Base-by-base conservation (phyloP, 257 asterid genomes). In the Pogostemon cablin region DNA sequence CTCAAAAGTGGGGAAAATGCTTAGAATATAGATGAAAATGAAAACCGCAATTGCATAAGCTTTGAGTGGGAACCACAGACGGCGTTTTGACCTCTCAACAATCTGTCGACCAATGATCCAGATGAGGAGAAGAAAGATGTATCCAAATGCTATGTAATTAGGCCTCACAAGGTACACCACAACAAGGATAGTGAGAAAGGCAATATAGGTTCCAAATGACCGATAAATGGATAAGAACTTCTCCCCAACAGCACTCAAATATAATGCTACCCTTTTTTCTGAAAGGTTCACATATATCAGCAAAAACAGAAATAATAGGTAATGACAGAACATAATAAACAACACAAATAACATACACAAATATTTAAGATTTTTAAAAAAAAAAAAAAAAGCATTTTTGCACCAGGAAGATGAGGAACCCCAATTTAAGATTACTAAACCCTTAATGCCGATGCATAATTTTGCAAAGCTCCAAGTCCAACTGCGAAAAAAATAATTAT, bases 21-120 rank as follows among this genome's bases (percentile, higher is more conserved):
- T 85, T 75, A 95, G 77, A 54, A 77, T 67, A 69, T 95, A 95
- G 52, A 91, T 83, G 83, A 95, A 84, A 63, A 85, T 78, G 76
- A 86, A 95, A 82, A 89, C 95, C 2, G 67, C 67, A 71, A 90
- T 83, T 20, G 93, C 85, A 71, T 95, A 95, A 77, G 87, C 88
- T 83, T 95, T 95, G 78, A 95, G 82, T 3, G 99, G 99, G 87
- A 81, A 95, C 99, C 99, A 95, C 47, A 91, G 89, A 43, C 95
- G 97, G 47, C 88, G 84, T 77, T 86, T 88, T 49, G 99, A 89
- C 75, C 81, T 86, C 86, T 90, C 96, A 46, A 81, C 93, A 42
- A 95, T 83, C 81, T 95, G 99, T 77, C 99, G 86, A 62, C 99
- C 99, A 8, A 77, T 83, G 68, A 95, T 89, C 99, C 99, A 95